These are phyloP conservation scores for Starmerella floricola DNA, from an alignment of 805 yeast species.

Conservation along the genomic window DNA sequence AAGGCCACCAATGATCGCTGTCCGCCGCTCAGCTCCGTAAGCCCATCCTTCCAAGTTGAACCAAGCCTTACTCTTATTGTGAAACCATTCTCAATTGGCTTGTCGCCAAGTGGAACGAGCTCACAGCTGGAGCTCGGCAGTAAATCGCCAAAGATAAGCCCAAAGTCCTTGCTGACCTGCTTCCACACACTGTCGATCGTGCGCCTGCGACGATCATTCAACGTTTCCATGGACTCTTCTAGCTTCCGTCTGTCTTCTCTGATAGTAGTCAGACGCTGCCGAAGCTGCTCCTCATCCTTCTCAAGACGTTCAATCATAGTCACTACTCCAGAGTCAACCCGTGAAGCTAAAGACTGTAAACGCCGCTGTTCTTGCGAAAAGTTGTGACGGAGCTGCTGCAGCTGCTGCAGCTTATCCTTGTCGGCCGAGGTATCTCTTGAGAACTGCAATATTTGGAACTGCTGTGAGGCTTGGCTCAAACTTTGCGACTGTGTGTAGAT, in stretches of 20 bases:
- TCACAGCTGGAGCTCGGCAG: conserved; percentile 86
- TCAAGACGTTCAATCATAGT: conserved; percentile 19
- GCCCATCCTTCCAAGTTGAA: conserved; percentile 86
- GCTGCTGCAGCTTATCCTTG: background rate
- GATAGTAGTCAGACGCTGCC: conserved; percentile 12
- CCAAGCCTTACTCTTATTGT: conserved; percentile 87
- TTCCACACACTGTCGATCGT: conserved; percentile 76
- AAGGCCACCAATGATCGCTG: conserved; percentile 90
- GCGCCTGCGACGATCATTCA: conserved; percentile 74
- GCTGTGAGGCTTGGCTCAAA: too few relatives aligned
- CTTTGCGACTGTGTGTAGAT: background rate
- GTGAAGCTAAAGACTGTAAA: conserved; percentile 9
- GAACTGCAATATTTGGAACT: background rate
- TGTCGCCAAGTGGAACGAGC: conserved; percentile 61
- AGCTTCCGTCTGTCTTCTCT: conserved; percentile 76
- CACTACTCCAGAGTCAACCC: conserved; percentile 17
- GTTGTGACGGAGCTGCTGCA: conserved; percentile 4
- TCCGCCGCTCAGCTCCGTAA: conserved; percentile 93
- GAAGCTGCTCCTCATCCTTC: conserved; percentile 16
- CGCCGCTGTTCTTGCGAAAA: conserved; percentile 14
- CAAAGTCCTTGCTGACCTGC: conserved; percentile 80
- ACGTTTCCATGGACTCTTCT: conserved; percentile 69
- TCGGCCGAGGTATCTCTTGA: background rate
- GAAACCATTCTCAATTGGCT: conserved; percentile 66
- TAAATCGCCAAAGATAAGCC: conserved; percentile 74